Percentiles rank a stretch among this genome's conserved stretches.
phyloP scores from a whole-genome alignment of 371 early-diverging fungal genomes.

The Sanchytrium tribonematis region DNA sequence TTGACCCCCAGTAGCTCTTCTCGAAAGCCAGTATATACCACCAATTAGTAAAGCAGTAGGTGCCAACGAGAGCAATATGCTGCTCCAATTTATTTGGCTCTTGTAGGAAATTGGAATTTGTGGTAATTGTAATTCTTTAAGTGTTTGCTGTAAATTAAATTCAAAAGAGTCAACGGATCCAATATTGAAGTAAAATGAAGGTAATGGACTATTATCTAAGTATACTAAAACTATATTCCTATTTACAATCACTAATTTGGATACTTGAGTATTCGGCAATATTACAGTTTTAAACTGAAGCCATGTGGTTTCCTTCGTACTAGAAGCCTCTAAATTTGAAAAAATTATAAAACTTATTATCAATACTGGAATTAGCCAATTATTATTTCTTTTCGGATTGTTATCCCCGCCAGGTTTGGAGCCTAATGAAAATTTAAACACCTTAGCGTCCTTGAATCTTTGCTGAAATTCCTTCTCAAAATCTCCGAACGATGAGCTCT shows the following conservation, averaged over 20 bases:
- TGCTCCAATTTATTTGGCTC: conserved; percentile 36
- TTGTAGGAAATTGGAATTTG: conserved; percentile 65
- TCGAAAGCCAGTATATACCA: conserved; percentile 50
- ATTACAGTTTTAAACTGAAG: neutral
- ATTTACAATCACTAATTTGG: neutral
- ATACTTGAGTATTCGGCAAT: neutral
- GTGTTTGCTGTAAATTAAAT: conserved; percentile 57
- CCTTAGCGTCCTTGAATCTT: no score
- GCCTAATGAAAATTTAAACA: no score
- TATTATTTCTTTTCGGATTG: neutral
- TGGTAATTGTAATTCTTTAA: conserved; percentile 64
- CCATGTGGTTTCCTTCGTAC: neutral
- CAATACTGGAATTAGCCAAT: neutral
- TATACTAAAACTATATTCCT: neutral
- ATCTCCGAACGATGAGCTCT: no score
- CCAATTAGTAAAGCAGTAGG: conserved; percentile 74
- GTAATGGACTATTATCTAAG: neutral
- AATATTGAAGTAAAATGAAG: neutral
- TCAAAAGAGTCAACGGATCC: conserved; percentile 88
- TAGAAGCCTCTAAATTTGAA: neutral
- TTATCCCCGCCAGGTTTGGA: no score
- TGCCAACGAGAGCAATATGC: conserved; percentile 26
- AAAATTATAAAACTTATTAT: neutral
- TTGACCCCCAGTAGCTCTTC: conserved; percentile 32
- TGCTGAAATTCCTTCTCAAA: no score